phyloP scores from a whole-genome alignment of 1,139 yeast genomes.

The Suhomyces choctaworum region DNA sequence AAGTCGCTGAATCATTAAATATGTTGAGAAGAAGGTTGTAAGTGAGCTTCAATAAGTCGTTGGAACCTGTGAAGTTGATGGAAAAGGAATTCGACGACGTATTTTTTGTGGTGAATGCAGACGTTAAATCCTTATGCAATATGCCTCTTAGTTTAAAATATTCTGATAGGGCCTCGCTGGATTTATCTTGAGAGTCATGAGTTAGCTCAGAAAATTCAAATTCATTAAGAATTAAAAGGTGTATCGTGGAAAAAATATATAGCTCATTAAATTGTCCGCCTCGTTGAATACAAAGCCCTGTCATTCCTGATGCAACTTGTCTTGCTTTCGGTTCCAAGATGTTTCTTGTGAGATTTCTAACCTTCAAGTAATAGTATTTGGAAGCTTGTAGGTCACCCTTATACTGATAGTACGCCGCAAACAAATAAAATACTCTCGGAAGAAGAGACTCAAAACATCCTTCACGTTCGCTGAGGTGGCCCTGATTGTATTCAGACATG shows the following conservation, averaged over 20 bases:
- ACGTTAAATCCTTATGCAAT: conserved; percentile 21
- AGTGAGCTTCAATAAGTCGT: conserved; percentile 16
- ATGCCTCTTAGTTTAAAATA: conserved; percentile 18
- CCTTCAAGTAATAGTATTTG: conserved; percentile 37
- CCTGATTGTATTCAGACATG: conserved; percentile 32
- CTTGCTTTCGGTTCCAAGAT: neutral
- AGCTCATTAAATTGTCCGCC: conserved; percentile 26
- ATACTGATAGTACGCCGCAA: conserved; percentile 40
- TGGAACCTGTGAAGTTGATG: conserved; percentile 22
- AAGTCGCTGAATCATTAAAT: conserved; percentile 11
- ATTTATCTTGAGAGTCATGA: conserved; percentile 4
- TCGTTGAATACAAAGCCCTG: conserved; percentile 19
- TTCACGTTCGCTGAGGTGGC: conserved; percentile 34
- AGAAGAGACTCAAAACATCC: conserved; percentile 31
- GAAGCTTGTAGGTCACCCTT: conserved; percentile 38
- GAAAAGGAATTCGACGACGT: conserved; percentile 23
- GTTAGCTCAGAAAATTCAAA: conserved; percentile 22
- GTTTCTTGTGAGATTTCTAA: conserved; percentile 19
- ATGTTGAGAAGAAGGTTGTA: conserved; percentile 14
- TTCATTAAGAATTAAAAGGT: conserved; percentile 27
- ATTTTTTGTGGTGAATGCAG: conserved; percentile 17
- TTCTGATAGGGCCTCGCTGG: conserved; percentile 12
- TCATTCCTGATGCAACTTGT: conserved; percentile 21
- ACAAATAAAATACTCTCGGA: conserved; percentile 37
- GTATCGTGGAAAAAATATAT: conserved; percentile 27